These are phyloP conservation scores for Flaveria brownii DNA, from an alignment of 129 eudicot species.

Conservation along the genomic window DNA sequence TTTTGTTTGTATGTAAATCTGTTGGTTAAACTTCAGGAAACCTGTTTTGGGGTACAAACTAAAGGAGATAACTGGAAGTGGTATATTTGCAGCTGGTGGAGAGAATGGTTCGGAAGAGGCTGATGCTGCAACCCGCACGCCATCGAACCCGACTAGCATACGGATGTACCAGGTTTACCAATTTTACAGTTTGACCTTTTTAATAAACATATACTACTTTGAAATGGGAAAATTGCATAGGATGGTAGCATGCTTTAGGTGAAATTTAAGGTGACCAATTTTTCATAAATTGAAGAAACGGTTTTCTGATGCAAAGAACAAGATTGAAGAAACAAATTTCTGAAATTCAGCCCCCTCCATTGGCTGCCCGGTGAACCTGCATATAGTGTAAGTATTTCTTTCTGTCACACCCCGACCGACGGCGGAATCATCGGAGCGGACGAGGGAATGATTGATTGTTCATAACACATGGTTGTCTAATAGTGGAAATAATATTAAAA, in stretches of 20 bases:
- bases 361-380: too few species aligned
- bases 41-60: conserved; percentile 46
- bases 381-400: too few species aligned
- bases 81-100: conserved; percentile 44
- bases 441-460: too few species aligned
- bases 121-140: conserved; percentile 43
- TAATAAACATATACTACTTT: not conserved
- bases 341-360: too few species aligned
- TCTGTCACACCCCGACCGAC: too few species aligned
- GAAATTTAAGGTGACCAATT: not conserved
- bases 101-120: conserved; percentile 34
- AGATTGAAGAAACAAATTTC: too few species aligned
- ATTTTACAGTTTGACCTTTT: not conserved
- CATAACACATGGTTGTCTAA: too few species aligned
- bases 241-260: not conserved
- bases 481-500: too few species aligned
- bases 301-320: too few species aligned
- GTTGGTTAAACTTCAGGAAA: too few species aligned
- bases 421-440: too few species aligned
- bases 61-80: conserved; percentile 49
- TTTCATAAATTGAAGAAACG: not conserved
- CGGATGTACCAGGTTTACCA: conserved; percentile 85
- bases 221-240: not conserved
- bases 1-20: too few species aligned
- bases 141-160: conserved; percentile 68